phyloP scores from a whole-genome alignment of 164 flowering plant genomes.

The Vitis riparia region DNA sequence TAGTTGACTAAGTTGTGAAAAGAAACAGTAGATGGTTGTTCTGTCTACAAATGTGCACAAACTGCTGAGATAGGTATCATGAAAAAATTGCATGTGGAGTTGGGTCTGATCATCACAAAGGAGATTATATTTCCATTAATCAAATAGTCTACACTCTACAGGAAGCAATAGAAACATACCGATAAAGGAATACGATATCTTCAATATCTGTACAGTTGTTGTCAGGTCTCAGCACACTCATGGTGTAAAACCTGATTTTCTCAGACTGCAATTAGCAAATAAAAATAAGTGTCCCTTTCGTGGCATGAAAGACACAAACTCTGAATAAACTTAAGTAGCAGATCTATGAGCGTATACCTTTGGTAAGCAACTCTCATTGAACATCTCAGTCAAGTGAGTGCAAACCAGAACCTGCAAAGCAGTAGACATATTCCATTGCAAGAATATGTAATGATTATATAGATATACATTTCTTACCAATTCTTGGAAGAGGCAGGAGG shows the following conservation, averaged over 20 bases:
- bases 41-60: no score
- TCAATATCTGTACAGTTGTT: constrained; percentile 42
- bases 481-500: constrained; percentile 1
- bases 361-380: constrained; percentile 53
- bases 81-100: no score
- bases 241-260: constrained; percentile 75
- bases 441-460: neutral
- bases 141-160: no score
- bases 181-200: constrained; percentile 81
- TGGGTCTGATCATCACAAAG: no score
- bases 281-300: constrained; percentile 1
- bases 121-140: no score
- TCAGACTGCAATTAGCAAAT: constrained; percentile 51
- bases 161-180: constrained; percentile 39
- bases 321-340: neutral
- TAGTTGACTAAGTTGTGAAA: no score
- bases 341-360: constrained; percentile 37
- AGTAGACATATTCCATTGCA: neutral
- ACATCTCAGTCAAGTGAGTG: constrained; percentile 90
- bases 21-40: no score
- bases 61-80: no score
- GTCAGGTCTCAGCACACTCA: constrained; percentile 89
- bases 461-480: neutral
- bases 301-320: neutral
- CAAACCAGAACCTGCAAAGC: constrained; percentile 74